Percentiles rank a stretch among this genome's conserved stretches.
These are phyloP conservation scores for Pseudocercospora vitis DNA, from an alignment of 2,329 filamentous ascomycete genomes.

Conservation along the genomic window DNA sequence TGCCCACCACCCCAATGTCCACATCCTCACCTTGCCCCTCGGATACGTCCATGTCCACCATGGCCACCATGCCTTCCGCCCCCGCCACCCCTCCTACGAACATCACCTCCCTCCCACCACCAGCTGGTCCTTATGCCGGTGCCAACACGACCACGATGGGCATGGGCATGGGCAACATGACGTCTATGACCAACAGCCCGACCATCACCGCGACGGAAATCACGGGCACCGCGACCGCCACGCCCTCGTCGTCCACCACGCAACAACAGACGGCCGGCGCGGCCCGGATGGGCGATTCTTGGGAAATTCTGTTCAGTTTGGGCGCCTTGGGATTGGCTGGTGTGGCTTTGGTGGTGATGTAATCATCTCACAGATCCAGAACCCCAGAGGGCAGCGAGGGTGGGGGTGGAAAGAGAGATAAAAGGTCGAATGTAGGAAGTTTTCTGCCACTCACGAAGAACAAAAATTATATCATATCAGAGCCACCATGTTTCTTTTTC, in stretches of 20 bases:
- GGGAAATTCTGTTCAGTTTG: background rate
- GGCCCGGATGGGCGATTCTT: background rate
- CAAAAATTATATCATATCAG: no score
- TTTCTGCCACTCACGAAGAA: no score
- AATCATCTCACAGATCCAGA: no score
- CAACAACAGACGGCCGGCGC: background rate
- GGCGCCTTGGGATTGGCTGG: background rate
- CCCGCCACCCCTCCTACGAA: background rate
- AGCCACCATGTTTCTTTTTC: no score
- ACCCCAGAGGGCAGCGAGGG: no score
- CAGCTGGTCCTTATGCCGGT: background rate
- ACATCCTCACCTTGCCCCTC: background rate
- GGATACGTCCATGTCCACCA: background rate
- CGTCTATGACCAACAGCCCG: background rate
- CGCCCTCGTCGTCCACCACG: background rate
- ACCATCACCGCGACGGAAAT: background rate
- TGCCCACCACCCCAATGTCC: background rate
- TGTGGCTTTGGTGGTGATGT: conserved; percentile 1
- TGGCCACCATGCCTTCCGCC: background rate
- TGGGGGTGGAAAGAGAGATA: no score
- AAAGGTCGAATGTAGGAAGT: no score
- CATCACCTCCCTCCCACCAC: background rate
- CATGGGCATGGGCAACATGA: no score
- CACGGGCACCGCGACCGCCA: background rate
- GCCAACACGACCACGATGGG: background rate